Percentiles rank a stretch among this genome's conserved stretches.
Evolutionary conservation across 257 asterid species (phyloP).

Genomic region (Echites panduratus): DNA sequence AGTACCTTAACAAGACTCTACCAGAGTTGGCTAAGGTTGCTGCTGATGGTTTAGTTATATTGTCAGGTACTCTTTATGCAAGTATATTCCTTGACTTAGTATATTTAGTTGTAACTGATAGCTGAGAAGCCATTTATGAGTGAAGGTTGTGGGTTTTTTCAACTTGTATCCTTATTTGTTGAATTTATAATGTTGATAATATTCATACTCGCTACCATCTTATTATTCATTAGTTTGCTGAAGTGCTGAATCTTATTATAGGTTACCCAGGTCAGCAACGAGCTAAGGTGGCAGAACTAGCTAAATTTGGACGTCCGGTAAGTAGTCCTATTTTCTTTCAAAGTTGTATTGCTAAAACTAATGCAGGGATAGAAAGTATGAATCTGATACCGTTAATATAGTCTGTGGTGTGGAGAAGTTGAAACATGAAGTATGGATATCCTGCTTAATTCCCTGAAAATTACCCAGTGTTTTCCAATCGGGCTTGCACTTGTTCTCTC

Average conservation of each 20-base stretch:
- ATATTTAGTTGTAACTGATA: background rate
- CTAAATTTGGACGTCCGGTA: constrained; percentile 92
- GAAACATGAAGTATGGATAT: background rate
- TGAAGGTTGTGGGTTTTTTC: no score
- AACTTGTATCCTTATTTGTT: background rate
- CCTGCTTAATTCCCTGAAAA: background rate
- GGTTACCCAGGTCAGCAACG: constrained; percentile 83
- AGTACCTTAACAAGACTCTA: constrained; percentile 66
- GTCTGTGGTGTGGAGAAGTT: background rate
- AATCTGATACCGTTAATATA: background rate
- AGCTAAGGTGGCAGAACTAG: constrained; percentile 70
- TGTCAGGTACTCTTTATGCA: constrained; percentile 51
- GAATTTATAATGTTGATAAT: background rate
- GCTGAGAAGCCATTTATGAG: background rate
- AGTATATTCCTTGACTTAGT: background rate
- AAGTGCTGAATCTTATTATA: constrained; percentile 23
- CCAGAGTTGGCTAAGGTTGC: constrained; percentile 75
- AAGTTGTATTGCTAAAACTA: background rate
- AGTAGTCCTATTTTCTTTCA: constrained; percentile 18
- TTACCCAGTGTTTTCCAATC: background rate
- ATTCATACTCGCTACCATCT: background rate
- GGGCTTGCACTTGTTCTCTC: background rate
- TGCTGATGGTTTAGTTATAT: constrained; percentile 61
- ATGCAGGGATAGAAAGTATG: background rate
- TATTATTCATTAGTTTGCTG: constrained; percentile 7